Evolutionary conservation across 257 asterid species (phyloP).

Genomic region (Penstemon eatonii): DNA sequence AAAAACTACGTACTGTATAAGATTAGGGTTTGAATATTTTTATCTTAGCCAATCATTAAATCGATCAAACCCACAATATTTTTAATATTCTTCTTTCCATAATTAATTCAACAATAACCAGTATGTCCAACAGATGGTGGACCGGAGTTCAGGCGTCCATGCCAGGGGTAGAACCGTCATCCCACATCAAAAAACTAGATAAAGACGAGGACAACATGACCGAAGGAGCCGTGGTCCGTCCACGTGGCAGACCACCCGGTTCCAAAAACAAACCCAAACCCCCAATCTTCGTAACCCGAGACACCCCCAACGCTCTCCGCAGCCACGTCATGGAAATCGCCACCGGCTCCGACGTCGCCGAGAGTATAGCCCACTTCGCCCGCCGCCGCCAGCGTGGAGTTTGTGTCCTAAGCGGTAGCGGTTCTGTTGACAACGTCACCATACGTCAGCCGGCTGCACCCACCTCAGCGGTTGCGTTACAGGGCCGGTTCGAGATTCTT

Average conservation of each 20-base stretch:
- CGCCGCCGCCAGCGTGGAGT: conserved; percentile 68
- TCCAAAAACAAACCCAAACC: conserved; percentile 70
- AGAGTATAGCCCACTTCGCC: conserved; percentile 61
- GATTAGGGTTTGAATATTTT: conserved; percentile 6
- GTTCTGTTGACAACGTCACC: conserved; percentile 60
- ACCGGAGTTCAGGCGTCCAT: conserved; percentile 46
- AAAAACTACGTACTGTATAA: background rate
- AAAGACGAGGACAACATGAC: no score
- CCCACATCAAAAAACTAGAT: conserved; percentile 15
- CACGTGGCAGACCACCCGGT: conserved; percentile 71
- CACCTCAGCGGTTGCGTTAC: conserved; percentile 48
- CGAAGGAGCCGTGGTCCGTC: conserved; percentile 62
- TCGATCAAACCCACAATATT: background rate
- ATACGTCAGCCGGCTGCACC: conserved; percentile 56
- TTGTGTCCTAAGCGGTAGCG: conserved; percentile 62
- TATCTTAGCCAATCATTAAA: background rate
- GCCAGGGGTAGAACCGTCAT: conserved; percentile 46
- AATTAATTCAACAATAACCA: background rate
- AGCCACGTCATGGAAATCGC: conserved; percentile 73
- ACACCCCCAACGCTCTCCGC: conserved; percentile 61
- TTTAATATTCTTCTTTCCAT: background rate
- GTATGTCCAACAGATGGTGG: conserved; percentile 71
- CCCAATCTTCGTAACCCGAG: conserved; percentile 64
- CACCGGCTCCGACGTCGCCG: conserved; percentile 58
- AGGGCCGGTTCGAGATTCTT: conserved; percentile 62